Evolutionary conservation across 192 early-diverging fungal species (phyloP), one percentile per base, ranked within the genome.

Genomic region (Coemansia sp.): DNA sequence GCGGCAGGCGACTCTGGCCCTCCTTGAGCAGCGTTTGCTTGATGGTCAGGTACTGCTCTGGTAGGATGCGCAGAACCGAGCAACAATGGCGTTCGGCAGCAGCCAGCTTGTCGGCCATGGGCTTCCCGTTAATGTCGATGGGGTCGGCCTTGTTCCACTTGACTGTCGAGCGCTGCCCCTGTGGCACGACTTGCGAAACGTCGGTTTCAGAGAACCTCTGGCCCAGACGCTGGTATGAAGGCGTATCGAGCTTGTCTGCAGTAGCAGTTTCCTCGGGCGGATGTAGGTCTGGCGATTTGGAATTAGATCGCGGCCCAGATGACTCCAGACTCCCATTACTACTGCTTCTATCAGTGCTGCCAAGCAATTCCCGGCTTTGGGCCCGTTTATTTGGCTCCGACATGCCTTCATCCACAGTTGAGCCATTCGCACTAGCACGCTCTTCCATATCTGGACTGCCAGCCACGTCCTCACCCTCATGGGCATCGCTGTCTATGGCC

Each of bases 11-110:
- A 8, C 55, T 62, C 49, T 56, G 49, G 26, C 73, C 82, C 82
- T 67, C 89, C 18, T 79, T 61, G 21, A 97, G 84, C 60, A 97
- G 81, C 22, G 86, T 88, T 19, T 83, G 71, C 72, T 94, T 95
- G 63, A 92, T 92, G 19, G 85, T 76, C 8, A 97, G 82, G 70
- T 94, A 97, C 71, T 90, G 88, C 23, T 87, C 86, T 6, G 94
- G 93, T 3, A 87, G 82, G 16, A 97, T 83, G 27, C 95, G 88
- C 56, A 97, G 84, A 5, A 87, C 90, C 16, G 86, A 87, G 51
- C 92, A 92, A 60, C 89, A 87, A 18, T 83, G 69, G 3, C 74
- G 72, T 74, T 97, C 94, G 30, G 88, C 87, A 4, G 76, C 25
- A 7, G 73, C 73, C 55, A 81, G 78, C 56, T 62, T 77, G 26